Base-by-base conservation (phyloP, 1,139 yeast genomes). In the Protomyces gravidus region DNA sequence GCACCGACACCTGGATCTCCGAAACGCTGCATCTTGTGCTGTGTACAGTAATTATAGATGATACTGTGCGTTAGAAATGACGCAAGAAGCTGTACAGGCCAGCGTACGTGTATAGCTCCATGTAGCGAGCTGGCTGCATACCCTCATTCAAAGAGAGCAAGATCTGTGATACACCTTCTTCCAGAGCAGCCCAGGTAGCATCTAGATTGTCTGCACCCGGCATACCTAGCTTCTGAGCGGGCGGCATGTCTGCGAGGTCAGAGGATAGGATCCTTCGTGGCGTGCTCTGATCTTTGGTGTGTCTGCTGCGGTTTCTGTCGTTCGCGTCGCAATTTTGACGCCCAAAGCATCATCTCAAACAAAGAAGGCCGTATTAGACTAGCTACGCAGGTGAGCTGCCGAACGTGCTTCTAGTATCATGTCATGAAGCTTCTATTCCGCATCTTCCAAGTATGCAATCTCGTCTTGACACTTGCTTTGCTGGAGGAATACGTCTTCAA, bases 11-110 rank as follows among this genome's bases (percentile, higher is more conserved):
- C 73, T 73, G 61, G 65, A 64, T 61, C 65, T 9, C 69, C 69
- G 42, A 62, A 65, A 15, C 73, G 62, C 86, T 78, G 32, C 92
- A 84, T 66, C 86, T 86, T 66, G 88, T 85, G 56, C 88, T 92
- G 63, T n/a, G 63, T 59, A 75, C 98, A 92, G 71, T 88, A 92
- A 74, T 90, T 90, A 76, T 90, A 94, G 65, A 92, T 86, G 2
- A 96, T 95, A 0, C 58, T 53, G 45, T 6, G 17, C n/a, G n/a
- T n/a, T n/a, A n/a, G n/a, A n/a, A n/a, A n/a, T n/a, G n/a, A n/a
- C n/a, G n/a, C n/a, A 95, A 87, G 71, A 85, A 85, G 62, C 72
- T 67, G n/a, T n/a, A n/a, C n/a, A 21, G 23, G 9, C 15, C 7
- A 63, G 70, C n/a, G 45, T 63, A 69, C 67, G 78, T 74, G 64